These are phyloP conservation scores for Kluyveromyces starmeri DNA, from an alignment of 805 yeast species.

Conservation along the genomic window DNA sequence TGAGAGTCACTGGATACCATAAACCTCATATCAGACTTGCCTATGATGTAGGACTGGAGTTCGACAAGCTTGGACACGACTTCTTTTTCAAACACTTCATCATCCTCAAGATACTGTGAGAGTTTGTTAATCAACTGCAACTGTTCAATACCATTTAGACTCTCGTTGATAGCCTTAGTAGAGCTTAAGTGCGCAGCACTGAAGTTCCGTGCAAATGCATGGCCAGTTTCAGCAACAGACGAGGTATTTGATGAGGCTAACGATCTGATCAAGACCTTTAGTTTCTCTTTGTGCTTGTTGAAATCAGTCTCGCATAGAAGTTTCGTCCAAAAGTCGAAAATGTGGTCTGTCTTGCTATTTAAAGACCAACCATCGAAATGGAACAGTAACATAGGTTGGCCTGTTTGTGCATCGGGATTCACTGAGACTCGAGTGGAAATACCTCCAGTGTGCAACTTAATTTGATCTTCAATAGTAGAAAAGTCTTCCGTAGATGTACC, in stretches of 20 bases:
- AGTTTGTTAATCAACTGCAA: slow-evolving; percentile 59
- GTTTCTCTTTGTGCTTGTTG: slow-evolving; percentile 49
- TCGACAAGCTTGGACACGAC: slow-evolving; percentile 56
- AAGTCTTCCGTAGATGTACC: slow-evolving; percentile 71
- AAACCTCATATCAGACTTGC: slow-evolving; percentile 38
- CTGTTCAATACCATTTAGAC: slow-evolving; percentile 68
- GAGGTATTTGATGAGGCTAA: slow-evolving; percentile 71
- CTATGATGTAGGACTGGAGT: slow-evolving; percentile 38
- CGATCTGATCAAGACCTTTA: slow-evolving; percentile 63
- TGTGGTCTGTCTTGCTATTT: slow-evolving; percentile 48
- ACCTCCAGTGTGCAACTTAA: slow-evolving; percentile 81
- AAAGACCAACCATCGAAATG: slow-evolving; percentile 61
- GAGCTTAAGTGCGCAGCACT: slow-evolving; percentile 58
- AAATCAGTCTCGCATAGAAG: slow-evolving; percentile 64
- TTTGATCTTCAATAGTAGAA: slow-evolving; percentile 77
- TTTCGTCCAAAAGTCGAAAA: slow-evolving; percentile 61
- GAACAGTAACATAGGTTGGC: slow-evolving; percentile 43
- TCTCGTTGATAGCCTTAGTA: slow-evolving; percentile 52
- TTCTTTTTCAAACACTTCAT: slow-evolving; percentile 41
- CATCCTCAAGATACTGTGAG: slow-evolving; percentile 40
- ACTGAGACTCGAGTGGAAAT: slow-evolving; percentile 53
- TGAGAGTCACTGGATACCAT: slow-evolving; percentile 52
- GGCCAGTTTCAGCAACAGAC: slow-evolving; percentile 80
- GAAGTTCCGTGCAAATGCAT: slow-evolving; percentile 63
- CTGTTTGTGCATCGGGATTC: slow-evolving; percentile 45